Conservation (phyloP, 495 filamentous ascomycete genomes). For the Tuber magnatum region DNA sequence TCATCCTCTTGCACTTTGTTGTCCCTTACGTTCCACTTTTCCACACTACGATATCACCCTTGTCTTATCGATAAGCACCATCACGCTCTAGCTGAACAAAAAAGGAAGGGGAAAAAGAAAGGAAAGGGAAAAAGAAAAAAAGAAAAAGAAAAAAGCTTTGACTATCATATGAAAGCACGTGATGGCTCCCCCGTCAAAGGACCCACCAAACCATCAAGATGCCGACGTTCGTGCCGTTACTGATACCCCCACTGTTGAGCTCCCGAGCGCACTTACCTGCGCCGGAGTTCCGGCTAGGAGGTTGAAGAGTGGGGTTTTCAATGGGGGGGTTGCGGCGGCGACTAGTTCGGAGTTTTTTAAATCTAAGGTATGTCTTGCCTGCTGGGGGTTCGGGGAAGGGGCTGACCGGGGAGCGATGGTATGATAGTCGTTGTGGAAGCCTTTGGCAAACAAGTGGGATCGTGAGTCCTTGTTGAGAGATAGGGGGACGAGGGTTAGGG, state of each 20-base stretch:
- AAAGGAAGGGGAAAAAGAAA: neutral
- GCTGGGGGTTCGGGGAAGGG: neutral
- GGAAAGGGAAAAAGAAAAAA: neutral
- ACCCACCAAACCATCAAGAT: slow-evolving; percentile 17
- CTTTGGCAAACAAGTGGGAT: slow-evolving; percentile 76
- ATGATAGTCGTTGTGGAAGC: slow-evolving; percentile 53
- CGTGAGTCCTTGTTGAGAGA: slow-evolving; percentile 47
- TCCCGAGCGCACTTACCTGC: slow-evolving; percentile 61
- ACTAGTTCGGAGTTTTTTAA: slow-evolving; percentile 82
- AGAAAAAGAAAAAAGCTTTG: neutral
- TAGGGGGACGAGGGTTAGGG: neutral
- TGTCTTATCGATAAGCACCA: slow-evolving; percentile 1
- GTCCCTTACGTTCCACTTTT: neutral
- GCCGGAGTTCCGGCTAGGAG: slow-evolving; percentile 62
- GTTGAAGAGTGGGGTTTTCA: slow-evolving; percentile 58
- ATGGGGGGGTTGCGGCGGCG: slow-evolving; percentile 67
- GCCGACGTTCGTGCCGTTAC: slow-evolving; percentile 26
- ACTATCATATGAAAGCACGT: neutral
- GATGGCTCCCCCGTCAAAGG: slow-evolving; percentile 25
- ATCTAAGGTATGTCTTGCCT: slow-evolving; percentile 46
- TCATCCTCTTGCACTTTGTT: neutral
- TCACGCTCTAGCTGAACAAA: neutral
- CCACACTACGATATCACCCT: neutral
- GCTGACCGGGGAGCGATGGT: slow-evolving; percentile 20
- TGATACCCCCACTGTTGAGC: slow-evolving; percentile 28